Evolutionary conservation across 2,329 filamentous ascomycete genomes (phyloP).

Genomic region (Chrysoporthe deuterocubensis): DNA sequence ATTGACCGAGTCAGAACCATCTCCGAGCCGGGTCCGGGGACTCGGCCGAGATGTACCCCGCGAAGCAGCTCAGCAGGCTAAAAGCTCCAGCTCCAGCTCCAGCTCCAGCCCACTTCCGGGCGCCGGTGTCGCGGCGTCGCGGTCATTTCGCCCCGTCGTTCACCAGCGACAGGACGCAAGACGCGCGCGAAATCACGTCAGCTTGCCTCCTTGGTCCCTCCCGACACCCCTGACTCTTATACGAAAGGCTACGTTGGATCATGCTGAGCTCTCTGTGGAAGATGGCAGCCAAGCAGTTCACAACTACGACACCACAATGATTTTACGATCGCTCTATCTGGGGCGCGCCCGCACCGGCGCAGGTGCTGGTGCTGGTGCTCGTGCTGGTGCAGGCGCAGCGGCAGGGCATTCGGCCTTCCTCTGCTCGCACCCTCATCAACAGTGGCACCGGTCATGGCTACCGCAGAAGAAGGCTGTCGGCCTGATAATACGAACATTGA

Average conservation of each 20-base stretch:
- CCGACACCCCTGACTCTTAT: no score
- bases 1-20: neutral
- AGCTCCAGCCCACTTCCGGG: no score
- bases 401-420: slow-evolving; percentile 8
- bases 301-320: slow-evolving; percentile 14
- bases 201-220: neutral
- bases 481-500: slow-evolving; percentile 16
- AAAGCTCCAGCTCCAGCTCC: no score
- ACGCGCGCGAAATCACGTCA: neutral
- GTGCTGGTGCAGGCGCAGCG: slow-evolving; percentile 7
- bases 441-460: slow-evolving; percentile 15
- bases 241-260: neutral
- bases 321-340: slow-evolving; percentile 20
- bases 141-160: neutral
- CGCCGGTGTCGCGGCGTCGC: neutral
- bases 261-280: neutral
- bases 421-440: slow-evolving; percentile 19
- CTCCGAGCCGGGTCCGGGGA: neutral
- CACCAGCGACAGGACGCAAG: slow-evolving; percentile 7
- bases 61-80: no score
- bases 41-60: no score
- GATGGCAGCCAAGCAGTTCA: slow-evolving; percentile 10
- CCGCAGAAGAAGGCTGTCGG: slow-evolving; percentile 9
- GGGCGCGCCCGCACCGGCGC: neutral
- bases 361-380: no score